phyloP scores from a whole-genome alignment of 2,329 filamentous ascomycete species.

The Trichoderma endophyticum region DNA sequence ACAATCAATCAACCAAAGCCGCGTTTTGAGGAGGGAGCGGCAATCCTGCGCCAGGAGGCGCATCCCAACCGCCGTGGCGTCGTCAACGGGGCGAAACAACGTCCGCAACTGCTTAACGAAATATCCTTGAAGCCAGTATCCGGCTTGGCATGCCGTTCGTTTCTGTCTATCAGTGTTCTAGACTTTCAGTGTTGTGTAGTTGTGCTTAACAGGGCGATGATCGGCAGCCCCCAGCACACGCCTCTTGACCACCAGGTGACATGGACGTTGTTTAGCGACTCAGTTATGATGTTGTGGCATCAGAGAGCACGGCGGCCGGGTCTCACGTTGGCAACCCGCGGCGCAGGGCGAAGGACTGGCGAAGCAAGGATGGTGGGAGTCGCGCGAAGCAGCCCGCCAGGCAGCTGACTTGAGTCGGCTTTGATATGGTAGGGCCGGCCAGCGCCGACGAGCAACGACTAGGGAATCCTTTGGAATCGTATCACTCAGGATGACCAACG shows the following conservation, averaged over 20 bases:
- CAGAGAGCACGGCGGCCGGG: background rate
- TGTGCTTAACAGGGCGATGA: slow-evolving; percentile 13
- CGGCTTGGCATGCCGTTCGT: slow-evolving; percentile 16
- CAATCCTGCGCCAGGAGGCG: background rate
- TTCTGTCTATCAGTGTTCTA: slow-evolving; percentile 12
- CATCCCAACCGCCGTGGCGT: background rate
- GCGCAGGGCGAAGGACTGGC: background rate
- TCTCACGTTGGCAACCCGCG: background rate
- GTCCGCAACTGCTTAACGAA: background rate
- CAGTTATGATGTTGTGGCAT: background rate
- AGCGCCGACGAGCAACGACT: background rate
- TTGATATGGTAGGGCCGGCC: background rate
- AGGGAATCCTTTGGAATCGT: background rate
- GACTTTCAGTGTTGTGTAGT: background rate
- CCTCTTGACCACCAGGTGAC: background rate
- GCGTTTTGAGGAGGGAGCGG: background rate
- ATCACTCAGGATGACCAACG: background rate
- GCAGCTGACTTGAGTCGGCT: background rate
- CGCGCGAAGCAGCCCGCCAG: background rate
- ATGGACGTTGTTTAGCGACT: background rate
- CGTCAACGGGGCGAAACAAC: background rate
- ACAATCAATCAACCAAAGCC: background rate
- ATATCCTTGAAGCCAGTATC: slow-evolving; percentile 3
- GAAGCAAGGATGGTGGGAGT: background rate
- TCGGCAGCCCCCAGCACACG: slow-evolving; percentile 7